Base-by-base conservation (phyloP, 768 basidiomycete genomes). In the Pleurotus tuber-regium region DNA sequence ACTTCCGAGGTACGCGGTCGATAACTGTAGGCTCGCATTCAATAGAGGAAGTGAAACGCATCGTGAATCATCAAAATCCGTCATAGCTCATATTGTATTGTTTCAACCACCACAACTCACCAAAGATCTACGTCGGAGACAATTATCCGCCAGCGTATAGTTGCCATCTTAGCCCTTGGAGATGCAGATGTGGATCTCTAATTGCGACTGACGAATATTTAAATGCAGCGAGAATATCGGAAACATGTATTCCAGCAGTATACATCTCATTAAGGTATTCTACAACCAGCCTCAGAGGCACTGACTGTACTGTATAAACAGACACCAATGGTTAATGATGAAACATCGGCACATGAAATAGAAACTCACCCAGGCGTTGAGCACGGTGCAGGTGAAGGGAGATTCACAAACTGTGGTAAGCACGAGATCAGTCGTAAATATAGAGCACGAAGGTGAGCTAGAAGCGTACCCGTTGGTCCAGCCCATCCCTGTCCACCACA, bases 401-500 rank as follows among this genome's bases (percentile, higher is more conserved):
- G 61, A 36, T 5, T 57, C 54, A 50, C 63, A 64, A 12, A 35
- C 58, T 39, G 40, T 19, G 25, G 46, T 18, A 21, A 1, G 4
- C 28, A 29, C 38, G 21, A 44, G n/a, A 12, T 44, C 4, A 24
- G 3, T 50, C 8, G 14, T 8, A 24, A 30, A 11, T 8, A 23
- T 1, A 23, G 10, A 25, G 12, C 4, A 39, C 8, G 16, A 9
- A 4, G 7, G 26, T 41, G 12, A 6, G 25, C 7, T 3, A 44
- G 16, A 21, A 33, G 12, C 36, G 10, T 40, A 40, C 49, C 33
- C 2, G 61, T 62, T 11, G 65, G 61, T 6, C 70, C 70, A 33
- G 58, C 58, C 56, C 59, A 71, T 14, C 65, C 64, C 26, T 44
- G 44, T 25, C 69, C 68, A 49, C 68, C 68, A 54, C 68, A 69